A percentile compares a stretch with the other conserved stretches of the same genome.
These are phyloP conservation scores for Penicillium fuscoglaucum DNA, from an alignment of 2,329 filamentous ascomycete genomes.

Conservation along the genomic window DNA sequence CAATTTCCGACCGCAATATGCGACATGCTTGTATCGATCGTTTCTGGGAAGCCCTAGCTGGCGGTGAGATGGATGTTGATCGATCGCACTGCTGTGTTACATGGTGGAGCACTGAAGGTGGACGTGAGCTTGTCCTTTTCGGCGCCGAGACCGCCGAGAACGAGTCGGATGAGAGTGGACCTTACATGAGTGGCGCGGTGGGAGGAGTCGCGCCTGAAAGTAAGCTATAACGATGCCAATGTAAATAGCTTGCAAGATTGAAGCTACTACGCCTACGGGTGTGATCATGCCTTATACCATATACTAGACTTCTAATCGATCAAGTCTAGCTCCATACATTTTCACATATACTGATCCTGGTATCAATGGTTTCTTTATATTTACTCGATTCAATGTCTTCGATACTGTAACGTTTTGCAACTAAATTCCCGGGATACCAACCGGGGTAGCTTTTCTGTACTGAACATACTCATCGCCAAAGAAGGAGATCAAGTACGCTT, in stretches of 20 bases:
- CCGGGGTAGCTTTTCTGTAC: conserved; percentile 70
- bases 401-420: background rate
- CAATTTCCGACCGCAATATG: conserved; percentile 62
- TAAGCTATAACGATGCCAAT: conserved; percentile 48
- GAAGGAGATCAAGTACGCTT: conserved; percentile 73
- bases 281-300: conserved; percentile 11
- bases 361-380: background rate
- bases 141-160: conserved; percentile 33
- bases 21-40: conserved; percentile 66
- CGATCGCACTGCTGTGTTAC: conserved; percentile 73
- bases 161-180: conserved; percentile 32
- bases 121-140: conserved; percentile 57
- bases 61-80: conserved; percentile 86
- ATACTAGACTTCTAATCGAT: conserved; percentile 10
- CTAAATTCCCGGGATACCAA: conserved; percentile 76
- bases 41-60: conserved; percentile 76
- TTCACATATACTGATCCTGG: background rate
- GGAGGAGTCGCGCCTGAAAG: conserved; percentile 41
- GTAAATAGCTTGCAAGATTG: background rate
- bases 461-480: conserved; percentile 79
- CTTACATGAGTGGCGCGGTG: conserved; percentile 59
- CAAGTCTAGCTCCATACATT: background rate
- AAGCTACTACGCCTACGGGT: conserved; percentile 8
- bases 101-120: conserved; percentile 77
- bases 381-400: background rate